Conservation (phyloP, 495 filamentous ascomycete species). For the Penicillium cinerascens region DNA sequence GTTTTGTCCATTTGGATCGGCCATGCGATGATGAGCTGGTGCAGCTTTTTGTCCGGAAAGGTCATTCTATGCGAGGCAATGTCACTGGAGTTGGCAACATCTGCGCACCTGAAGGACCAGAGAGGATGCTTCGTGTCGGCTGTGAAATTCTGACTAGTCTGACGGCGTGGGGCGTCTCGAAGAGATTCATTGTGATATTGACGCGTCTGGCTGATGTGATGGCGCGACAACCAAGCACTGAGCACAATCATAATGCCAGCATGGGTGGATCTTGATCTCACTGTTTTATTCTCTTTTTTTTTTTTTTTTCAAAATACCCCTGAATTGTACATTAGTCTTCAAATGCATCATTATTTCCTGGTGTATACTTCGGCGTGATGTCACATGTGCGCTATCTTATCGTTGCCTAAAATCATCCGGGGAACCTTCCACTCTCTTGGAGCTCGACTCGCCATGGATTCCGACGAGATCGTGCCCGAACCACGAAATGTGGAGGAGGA, state of each 20-base stretch:
- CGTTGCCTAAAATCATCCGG: slow-evolving; percentile 32
- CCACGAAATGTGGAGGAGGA: slow-evolving; percentile 41
- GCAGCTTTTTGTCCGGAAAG: slow-evolving; percentile 49
- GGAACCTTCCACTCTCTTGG: slow-evolving; percentile 9
- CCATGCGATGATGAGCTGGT: slow-evolving; percentile 54
- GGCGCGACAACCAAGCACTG: slow-evolving; percentile 3
- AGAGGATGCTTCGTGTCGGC: slow-evolving; percentile 38
- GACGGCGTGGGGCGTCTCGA: slow-evolving; percentile 39
- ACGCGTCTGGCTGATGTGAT: slow-evolving; percentile 26
- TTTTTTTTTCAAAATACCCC: background rate
- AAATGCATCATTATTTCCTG: background rate
- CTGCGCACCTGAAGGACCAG: slow-evolving; percentile 40
- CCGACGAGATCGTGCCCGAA: slow-evolving; percentile 39
- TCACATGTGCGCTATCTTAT: slow-evolving; percentile 26
- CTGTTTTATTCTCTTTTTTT: background rate
- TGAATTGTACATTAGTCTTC: background rate
- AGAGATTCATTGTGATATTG: slow-evolving; percentile 30
- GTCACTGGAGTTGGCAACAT: slow-evolving; percentile 51
- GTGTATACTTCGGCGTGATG: slow-evolving; percentile 8
- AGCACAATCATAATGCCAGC: background rate
- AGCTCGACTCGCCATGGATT: slow-evolving; percentile 42
- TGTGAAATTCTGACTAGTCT: slow-evolving; percentile 38
- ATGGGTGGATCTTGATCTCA: slow-evolving; percentile 6
- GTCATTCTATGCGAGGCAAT: slow-evolving; percentile 44
- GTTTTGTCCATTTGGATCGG: slow-evolving; percentile 48